Evolutionary conservation across 495 filamentous ascomycete species (phyloP).

Genomic region (Lasiosphaeris hirsuta): DNA sequence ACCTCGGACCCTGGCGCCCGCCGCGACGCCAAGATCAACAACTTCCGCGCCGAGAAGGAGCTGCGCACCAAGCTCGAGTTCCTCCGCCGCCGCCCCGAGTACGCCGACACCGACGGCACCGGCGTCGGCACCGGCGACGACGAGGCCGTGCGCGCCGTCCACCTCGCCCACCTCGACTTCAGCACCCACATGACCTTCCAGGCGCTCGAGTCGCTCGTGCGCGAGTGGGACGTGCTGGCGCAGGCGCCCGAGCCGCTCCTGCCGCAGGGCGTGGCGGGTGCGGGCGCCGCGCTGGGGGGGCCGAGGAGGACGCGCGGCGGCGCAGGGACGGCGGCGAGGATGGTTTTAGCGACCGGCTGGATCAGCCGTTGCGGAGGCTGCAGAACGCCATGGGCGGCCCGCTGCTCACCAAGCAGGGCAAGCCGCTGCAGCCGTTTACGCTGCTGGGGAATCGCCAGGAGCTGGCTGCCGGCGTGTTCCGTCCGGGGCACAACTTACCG

Average conservation of each 20-base stretch:
- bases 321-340: conserved; percentile 36
- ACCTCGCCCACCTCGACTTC: conserved; percentile 70
- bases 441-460: conserved; percentile 73
- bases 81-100: conserved; percentile 42
- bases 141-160: conserved; percentile 68
- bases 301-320: conserved; percentile 49
- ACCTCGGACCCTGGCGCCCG: conserved; percentile 65
- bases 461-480: conserved; percentile 79
- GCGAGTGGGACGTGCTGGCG: conserved; percentile 78
- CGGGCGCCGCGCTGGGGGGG: too few relatives aligned
- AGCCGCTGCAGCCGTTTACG: conserved; percentile 88
- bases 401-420: conserved; percentile 75
- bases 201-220: conserved; percentile 74
- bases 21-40: conserved; percentile 77
- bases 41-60: conserved; percentile 83
- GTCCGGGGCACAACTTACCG: conserved; percentile 85
- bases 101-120: conserved; percentile 39
- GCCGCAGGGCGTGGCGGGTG: conserved; percentile 13
- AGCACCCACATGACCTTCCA: conserved; percentile 79
- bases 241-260: conserved; percentile 58
- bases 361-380: conserved; percentile 50
- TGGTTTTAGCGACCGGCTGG: conserved; percentile 73
- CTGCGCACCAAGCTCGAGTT: conserved; percentile 74
- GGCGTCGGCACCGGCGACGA: conserved; percentile 69
- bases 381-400: conserved; percentile 58